These are phyloP conservation scores for Phytophthora palmivora DNA, from an alignment of 352 stramenopile genomes.

Conservation along the genomic window DNA sequence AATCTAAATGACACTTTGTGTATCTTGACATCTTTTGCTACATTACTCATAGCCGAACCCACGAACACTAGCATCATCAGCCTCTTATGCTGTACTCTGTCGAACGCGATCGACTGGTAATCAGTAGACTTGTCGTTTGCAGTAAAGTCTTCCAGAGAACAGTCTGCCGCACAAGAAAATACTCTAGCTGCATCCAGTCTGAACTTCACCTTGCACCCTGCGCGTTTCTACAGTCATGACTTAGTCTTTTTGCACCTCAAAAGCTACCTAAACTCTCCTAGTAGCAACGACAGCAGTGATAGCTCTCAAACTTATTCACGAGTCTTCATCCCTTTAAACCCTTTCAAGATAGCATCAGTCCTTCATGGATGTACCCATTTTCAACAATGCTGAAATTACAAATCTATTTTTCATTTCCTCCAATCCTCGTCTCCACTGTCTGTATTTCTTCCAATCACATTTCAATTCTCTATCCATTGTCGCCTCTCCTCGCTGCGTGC, in stretches of 20 bases:
- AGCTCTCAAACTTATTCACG: too few relatives aligned
- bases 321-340: too few relatives aligned
- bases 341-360: too few relatives aligned
- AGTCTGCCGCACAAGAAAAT: too few relatives aligned
- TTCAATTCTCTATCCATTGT: background rate
- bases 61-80: background rate
- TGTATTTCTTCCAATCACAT: conserved; percentile 7
- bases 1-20: conserved; percentile 20
- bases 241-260: too few relatives aligned
- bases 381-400: background rate
- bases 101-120: too few relatives aligned
- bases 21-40: conserved; percentile 16
- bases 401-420: background rate
- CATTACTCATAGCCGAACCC: background rate
- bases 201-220: background rate
- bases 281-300: too few relatives aligned
- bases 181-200: too few relatives aligned
- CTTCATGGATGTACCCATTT: conserved; percentile 9
- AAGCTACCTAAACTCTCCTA: too few relatives aligned
- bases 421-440: background rate
- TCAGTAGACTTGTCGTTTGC: too few relatives aligned
- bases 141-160: too few relatives aligned
- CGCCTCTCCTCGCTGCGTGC: conserved; percentile 13
- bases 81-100: too few relatives aligned
- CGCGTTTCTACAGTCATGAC: conserved; percentile 4